Evolutionary conservation across 305 asterid genomes (phyloP).

Genomic region (Fraxinus nigra): DNA sequence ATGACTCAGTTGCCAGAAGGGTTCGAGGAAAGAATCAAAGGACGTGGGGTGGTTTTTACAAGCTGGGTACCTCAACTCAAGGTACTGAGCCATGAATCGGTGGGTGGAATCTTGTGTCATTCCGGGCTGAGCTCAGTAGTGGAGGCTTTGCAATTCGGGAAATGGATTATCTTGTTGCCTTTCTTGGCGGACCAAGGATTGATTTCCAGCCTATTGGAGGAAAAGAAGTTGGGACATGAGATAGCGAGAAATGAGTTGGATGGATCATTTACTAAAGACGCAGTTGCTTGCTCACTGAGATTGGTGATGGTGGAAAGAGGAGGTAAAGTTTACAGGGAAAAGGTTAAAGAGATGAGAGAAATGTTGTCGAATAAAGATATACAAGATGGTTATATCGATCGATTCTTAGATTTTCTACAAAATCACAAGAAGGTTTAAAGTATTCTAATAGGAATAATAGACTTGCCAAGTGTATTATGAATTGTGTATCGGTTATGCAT

Average conservation of each 20-base stretch:
- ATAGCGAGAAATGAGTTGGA: conserved; percentile 29
- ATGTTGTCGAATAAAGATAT: conserved; percentile 21
- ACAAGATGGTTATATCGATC: conserved; percentile 15
- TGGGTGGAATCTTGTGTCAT: conserved; percentile 37
- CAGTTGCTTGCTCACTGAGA: conserved; percentile 27
- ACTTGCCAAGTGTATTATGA: not conserved
- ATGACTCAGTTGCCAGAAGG: conserved; percentile 24
- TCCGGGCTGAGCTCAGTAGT: conserved; percentile 35
- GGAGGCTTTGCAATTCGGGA: conserved; percentile 33
- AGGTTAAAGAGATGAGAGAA: conserved; percentile 26
- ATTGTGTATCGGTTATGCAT: not conserved
- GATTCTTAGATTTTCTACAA: conserved; percentile 3
- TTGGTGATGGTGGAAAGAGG: conserved; percentile 26
- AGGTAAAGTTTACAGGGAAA: conserved; percentile 14
- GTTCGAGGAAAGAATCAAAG: conserved; percentile 25
- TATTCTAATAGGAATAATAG: not conserved
- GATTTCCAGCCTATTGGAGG: conserved; percentile 34
- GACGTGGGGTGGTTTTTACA: conserved; percentile 29
- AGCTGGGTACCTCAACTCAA: conserved; percentile 36
- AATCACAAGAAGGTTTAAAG: not conserved
- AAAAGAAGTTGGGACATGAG: conserved; percentile 27
- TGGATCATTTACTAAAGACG: conserved; percentile 28
- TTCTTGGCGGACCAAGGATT: conserved; percentile 35
- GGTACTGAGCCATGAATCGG: conserved; percentile 26
- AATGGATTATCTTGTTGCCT: conserved; percentile 29